These are phyloP conservation scores for Moesziomyces aphidis DNA, from an alignment of 1,284 basidiomycete genomes.

Conservation along the genomic window DNA sequence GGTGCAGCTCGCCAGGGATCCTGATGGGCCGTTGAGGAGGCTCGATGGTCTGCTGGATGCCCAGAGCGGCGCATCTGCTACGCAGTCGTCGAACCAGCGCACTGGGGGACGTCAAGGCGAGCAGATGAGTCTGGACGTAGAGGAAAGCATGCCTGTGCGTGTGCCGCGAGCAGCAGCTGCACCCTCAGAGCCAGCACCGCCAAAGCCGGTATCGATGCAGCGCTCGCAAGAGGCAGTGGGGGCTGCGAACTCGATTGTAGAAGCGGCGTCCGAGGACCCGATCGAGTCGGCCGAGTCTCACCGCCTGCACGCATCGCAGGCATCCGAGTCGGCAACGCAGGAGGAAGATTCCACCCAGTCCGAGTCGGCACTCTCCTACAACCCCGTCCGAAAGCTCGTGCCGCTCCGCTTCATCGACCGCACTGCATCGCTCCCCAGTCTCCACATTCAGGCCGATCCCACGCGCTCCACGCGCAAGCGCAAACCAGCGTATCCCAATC, in stretches of 20 bases:
- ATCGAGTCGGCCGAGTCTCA: constrained; percentile 9
- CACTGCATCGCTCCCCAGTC: constrained; percentile 13
- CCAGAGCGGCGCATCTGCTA: background rate
- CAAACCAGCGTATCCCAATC: background rate
- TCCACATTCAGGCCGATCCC: background rate
- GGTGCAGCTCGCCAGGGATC: constrained; percentile 9
- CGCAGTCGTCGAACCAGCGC: constrained; percentile 1
- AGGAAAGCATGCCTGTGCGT: constrained; percentile 16
- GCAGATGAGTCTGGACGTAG: background rate
- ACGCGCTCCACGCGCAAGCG: background rate
- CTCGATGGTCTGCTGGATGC: constrained; percentile 15
- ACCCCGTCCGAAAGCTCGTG: background rate
- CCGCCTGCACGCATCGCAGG: background rate
- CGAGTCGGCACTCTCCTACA: constrained; percentile 9
- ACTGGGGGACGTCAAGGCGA: background rate
- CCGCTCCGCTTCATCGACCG: background rate
- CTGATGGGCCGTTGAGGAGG: constrained; percentile 7
- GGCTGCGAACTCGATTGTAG: background rate
- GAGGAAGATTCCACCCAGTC: constrained; percentile 42
- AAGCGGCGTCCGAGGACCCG: constrained; percentile 8
- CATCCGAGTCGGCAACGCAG: constrained; percentile 16
- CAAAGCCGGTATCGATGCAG: background rate
- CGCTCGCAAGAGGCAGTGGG: background rate
- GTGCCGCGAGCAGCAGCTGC: constrained; percentile 2
- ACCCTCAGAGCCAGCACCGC: background rate